These are phyloP conservation scores for Lagenidium giganteum DNA, from an alignment of 352 stramenopile genomes.

Conservation along the genomic window DNA sequence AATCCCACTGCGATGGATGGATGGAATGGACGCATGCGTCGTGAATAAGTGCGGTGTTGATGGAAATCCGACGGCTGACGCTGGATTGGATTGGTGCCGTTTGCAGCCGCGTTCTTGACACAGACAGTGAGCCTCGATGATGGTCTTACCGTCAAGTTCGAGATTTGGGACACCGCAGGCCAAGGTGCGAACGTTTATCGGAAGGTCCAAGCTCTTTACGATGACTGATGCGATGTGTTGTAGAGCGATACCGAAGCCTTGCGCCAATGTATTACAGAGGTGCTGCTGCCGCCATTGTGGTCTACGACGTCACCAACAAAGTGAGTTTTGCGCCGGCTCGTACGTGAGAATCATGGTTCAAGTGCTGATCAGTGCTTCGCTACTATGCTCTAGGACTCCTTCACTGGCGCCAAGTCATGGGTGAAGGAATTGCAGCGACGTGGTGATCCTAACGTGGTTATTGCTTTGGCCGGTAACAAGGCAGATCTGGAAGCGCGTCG, in stretches of 20 bases:
- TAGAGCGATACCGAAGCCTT: conserved; percentile 95
- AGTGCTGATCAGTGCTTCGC: too few relatives aligned
- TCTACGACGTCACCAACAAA: conserved; percentile 97
- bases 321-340: too few relatives aligned
- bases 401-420: conserved; percentile 98
- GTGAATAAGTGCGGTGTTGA: too few relatives aligned
- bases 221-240: neutral
- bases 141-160: conserved; percentile 98
- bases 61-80: too few relatives aligned
- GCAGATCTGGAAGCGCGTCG: conserved; percentile 96
- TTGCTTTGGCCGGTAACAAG: conserved; percentile 98
- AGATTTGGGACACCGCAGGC: conserved; percentile 99
- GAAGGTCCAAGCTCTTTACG: conserved; percentile 4
- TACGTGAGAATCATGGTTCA: too few relatives aligned
- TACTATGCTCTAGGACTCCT: conserved; percentile 79
- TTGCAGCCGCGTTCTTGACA: conserved; percentile 94
- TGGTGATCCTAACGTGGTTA: conserved; percentile 96
- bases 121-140: conserved; percentile 98
- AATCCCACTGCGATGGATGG: too few relatives aligned
- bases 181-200: conserved; percentile 61
- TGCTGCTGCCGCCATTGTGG: conserved; percentile 94
- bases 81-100: neutral
- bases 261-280: conserved; percentile 98
- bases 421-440: conserved; percentile 99
- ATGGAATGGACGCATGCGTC: too few relatives aligned